Base-by-base conservation (phyloP, 2,329 filamentous ascomycete species). In the Monilinia vaccinii-corymbosi region DNA sequence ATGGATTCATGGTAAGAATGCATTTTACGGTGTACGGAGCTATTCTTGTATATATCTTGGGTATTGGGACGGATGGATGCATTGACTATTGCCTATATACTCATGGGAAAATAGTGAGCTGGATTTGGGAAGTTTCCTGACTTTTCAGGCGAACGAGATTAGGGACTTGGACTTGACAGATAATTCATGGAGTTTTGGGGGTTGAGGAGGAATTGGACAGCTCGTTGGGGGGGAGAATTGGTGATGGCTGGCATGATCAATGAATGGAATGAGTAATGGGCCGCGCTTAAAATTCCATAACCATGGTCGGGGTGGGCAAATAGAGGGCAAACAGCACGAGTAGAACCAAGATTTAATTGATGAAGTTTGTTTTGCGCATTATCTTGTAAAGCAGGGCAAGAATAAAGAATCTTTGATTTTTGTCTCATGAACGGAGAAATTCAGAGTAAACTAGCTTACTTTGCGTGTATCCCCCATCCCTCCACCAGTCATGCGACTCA, bases 21-120 rank as follows among this genome's bases (percentile, higher is more conserved):
- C 0, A 13, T 44, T 44, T 21, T 8, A 23, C 8, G 9, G n/a
- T 16, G 13, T 8, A 44, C 4, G 38, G 6, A 4, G 4, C 13
- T 23, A 3, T 55, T 55, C 28, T 55, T 45, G 38, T 44, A 44
- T 44, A 53, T 53, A 53, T 53, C 44, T 53, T 55, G 13, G 51
- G 44, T n/a, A 18, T 32, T 55, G 38, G 51, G 2, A 18, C 14
- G 13, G 25, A 44, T n/a, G 16, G 10, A 21, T 21, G 18, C 5
- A 14, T 34, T 21, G 46, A n/a, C 28, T 6, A 11, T 23, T 23
- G 10, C 51, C 40, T 8, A 9, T 32, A 32, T 21, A 18, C 9
- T 44, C 21, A 44, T 23, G n/a, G 38, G 18, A 18, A 14, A 44
- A 32, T 6, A n/a, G 13, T 44, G 38, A 3, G 13, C 14, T 31